Base-by-base conservation (phyloP, 805 yeast species). In the Candida namnaoensis region DNA sequence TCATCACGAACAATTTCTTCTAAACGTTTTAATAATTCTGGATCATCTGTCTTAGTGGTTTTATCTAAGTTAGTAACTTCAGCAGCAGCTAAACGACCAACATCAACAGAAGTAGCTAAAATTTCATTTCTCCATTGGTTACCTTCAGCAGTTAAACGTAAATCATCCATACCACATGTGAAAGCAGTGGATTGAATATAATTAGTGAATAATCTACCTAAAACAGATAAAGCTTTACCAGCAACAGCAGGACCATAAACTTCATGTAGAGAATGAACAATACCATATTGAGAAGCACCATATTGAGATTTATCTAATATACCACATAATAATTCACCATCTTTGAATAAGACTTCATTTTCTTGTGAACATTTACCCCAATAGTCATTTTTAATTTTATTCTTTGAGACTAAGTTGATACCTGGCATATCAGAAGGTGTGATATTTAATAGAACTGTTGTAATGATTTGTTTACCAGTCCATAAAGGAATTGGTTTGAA, bases 121-220 rank as follows among this genome's bases (percentile, higher is more conserved):
- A 93, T 85, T 45, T 88, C 95, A 12, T 68, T 66, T 71, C 99
- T 80, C 91, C 95, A 81, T 45, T 71, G 57, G 61, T 95, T 90
- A 59, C 99, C 99, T 53, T 87, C 95, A 4, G 64, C 76, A 23
- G 98, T 93, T 52, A 95, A 74, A 60, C 95, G 78, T 62, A 93
- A 72, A 69, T 93, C 99, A 62, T 93, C 99, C 99, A 93, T 95
- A 75, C 99, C 99, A 80, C 99, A 93, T 7, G 99, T 93, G 60
- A 93, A 86, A 1, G 96, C 98, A 44, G 87, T 84, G 68, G 79
- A 74, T 76, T 83, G 90, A 56, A 83, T 88, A 63, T 88, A 93
- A 62, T 86, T 88, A 23, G 99, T 95, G 68, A 95, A 91, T 42
- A 93, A 71, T 56, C 99, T 76, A 49, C 99, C 98, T 46, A 93